Base-by-base conservation (phyloP, 2,329 filamentous ascomycete genomes). In the Pyrenophora tritici-repentis region DNA sequence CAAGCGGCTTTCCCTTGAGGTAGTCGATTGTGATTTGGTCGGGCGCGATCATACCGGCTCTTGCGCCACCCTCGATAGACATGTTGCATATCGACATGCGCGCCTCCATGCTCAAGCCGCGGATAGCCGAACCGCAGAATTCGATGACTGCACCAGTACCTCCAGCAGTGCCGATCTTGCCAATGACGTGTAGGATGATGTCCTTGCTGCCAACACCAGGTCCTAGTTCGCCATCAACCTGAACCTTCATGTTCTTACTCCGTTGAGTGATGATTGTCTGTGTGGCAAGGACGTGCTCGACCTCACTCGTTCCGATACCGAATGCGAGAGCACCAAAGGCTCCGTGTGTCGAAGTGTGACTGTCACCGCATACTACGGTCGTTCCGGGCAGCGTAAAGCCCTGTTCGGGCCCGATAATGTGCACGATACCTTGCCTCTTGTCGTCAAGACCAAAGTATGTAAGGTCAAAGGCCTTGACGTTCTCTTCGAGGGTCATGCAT, bases 41-140 rank as follows among this genome's bases (percentile, higher is more conserved):
- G 4, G 94, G 94, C 8, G 94, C 94, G 53, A 99, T 87, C 91
- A 99, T 96, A 62, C 94, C 94, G 54, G 93, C 93, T 77, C 94
- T 85, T 40, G 94, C 94, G 76, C 94, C 94, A 63, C 83, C 94
- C 80, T 99, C 94, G 64, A 97, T 97, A 12, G 92, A 91, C 94
- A 97, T 97, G 80, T 99, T 99, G 81, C 94, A 97, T 73, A 99
- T 96, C 58, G 92, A 97, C 94, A 99, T 97, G 63, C 94, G 86
- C 36, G 93, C 94, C 77, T 97, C 94, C 85, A 99, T 96, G 76
- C 90, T 96, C 65, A 97, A 81, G 55, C 77, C 79, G 63, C 91
- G 86, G 72, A 99, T 97, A 55, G 94, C 90, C 43, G 92, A 96
- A 53, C 94, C 94, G 71, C 91, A 96, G 80, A 93, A 99, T 79